Percentiles rank a stretch among this genome's conserved stretches.
Evolutionary conservation across 2,329 filamentous ascomycete species (phyloP).

Genomic region (Neonectria faginata): DNA sequence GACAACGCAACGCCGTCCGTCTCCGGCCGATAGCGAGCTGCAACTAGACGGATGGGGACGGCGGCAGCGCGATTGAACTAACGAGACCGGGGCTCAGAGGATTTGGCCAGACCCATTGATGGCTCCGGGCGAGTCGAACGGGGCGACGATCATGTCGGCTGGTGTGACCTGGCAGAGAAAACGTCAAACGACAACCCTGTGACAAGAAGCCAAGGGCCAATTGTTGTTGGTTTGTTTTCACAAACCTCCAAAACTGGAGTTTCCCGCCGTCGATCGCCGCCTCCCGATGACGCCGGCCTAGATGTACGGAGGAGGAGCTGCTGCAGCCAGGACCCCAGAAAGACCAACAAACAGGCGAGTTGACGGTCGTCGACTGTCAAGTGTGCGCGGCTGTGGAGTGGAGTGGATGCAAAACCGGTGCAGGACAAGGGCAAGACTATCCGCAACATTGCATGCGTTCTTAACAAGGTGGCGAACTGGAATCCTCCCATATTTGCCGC

Average conservation of each 20-base stretch:
- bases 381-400: not conserved
- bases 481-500: not conserved
- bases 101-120: not conserved
- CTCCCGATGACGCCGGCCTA: conserved; percentile 7
- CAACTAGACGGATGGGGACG: conserved; percentile 40
- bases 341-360: not conserved
- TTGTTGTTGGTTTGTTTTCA: conserved; percentile 18
- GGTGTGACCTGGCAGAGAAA: not conserved
- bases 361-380: not conserved
- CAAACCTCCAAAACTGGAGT: conserved; percentile 1
- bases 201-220: conserved; percentile 2
- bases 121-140: not conserved
- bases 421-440: not conserved
- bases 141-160: not conserved
- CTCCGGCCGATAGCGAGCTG: conserved; percentile 41
- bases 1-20: conserved; percentile 19
- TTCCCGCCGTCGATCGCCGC: conserved; percentile 16
- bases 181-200: not conserved
- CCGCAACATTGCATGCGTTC: not conserved
- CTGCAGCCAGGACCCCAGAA: not conserved
- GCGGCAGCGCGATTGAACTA: conserved; percentile 29
- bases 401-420: not conserved
- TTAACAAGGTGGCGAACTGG: conserved; percentile 1
- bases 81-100: not conserved
- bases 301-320: not conserved